Evolutionary conservation across 345 rosid genomes (phyloP), one percentile per base, ranked within the genome.

Genomic region (Clausena lansium): DNA sequence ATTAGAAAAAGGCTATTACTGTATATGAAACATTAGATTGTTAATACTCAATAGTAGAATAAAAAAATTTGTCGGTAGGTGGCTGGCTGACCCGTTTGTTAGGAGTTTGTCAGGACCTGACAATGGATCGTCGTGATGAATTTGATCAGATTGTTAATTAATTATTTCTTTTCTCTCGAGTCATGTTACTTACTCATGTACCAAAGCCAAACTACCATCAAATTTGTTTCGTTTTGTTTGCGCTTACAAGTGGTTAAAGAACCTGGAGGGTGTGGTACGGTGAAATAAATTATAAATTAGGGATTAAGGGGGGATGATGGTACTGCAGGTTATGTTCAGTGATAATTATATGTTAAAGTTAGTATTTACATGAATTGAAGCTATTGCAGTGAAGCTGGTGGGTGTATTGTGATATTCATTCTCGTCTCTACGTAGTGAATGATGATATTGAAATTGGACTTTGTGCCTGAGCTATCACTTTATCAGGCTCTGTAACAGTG

Each of bases 381-480:
- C 57, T 10, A 54, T 3, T 8, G 57, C 33, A 45, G 27, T 62
- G 62, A 62, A 73, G 67, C 9, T 15, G 61, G 73, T 57, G 45
- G 68, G 30, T 58, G 68, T 19, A 35, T 19, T 28, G 70, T 76
- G 67, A 67, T 67, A 36, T 14, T 33, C 55, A 35, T 30, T 30
- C 32, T 2, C 17, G 39, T 35, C 65, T 30, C 10, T 2, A 17
- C 22, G 17, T 3, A 33, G 17, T 39, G 9, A 57, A 57, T 67
- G 74, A 45, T 67, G 9, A 27, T 33, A 35, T 32, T 65, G 64
- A 61, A 52, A 33, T 62, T 68, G 81, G 73, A 70, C 61, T 63
- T 20, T 77, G 79, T 74, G 79, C 76, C 60, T n/a, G 69, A 76
- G 45, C 83, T 28, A 68, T 83, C 85, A 33, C 57, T 76, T 24